Evolutionary conservation across 768 basidiomycete genomes (phyloP), one percentile per base, ranked within the genome.

Genomic region (Trametes cinnabarina): DNA sequence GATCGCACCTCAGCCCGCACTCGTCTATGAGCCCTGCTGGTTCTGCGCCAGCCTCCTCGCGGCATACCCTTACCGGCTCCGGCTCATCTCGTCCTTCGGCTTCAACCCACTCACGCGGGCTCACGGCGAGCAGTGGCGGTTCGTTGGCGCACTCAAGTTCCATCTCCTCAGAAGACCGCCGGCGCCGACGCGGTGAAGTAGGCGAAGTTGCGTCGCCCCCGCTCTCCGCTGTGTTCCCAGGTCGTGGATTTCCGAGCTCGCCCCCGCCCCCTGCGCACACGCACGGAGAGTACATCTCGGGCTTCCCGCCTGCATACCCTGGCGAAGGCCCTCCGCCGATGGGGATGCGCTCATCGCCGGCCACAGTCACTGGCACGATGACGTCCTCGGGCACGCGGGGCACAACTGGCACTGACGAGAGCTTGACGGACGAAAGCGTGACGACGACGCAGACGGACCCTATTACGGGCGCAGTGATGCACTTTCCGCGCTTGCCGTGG

Each of bases 151-250:
- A 78, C 53, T 78, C 81, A 1, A 77, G 76, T 20, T 87, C 85
- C 49, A 69, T 87, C 47, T 79, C 82, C 0, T 80, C 80, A 0
- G 80, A 82, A 58, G 79, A 78, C n/a, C 77, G 81, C 25, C 64
- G 69, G n/a, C 15, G 60, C 34, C 44, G 62, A 19, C 39, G 61
- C 17, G 52, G 61, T 26, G 56, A 65, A 54, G 52, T 61, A 14
- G 62, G 62, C 32, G 64, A 64, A n/a, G 35, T 65, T 6, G 53
- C 62, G 4, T 70, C 70, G 0, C 71, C 70, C 9, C 68, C 70
- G 5, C 61, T 73, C 8, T 73, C 72, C 19, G 71, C 72, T n/a
- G 65, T 67, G 26, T 60, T 47, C 54, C 43, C 55, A 23, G 58
- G 47, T 30, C 43, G 44, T 28, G 50, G 62, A 12, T 50, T 55